Evolutionary conservation across 1,284 basidiomycete species (phyloP), one percentile per base, ranked within the genome.

Genomic region (Tilletia horrida): DNA sequence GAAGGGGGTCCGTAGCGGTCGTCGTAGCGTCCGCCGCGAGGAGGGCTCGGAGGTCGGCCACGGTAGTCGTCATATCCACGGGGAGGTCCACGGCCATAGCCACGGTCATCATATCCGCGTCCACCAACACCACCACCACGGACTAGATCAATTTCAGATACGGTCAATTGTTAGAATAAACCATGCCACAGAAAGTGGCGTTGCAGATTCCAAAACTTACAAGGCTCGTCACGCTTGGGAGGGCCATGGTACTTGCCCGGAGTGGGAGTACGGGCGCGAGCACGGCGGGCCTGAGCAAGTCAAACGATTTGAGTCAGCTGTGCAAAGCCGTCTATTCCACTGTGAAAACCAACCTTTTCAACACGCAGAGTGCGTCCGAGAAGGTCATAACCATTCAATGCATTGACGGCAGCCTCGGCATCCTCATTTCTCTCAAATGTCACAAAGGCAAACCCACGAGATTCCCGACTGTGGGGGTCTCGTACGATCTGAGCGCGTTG

Each of bases 401-500:
- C 89, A 42, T 89, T 87, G 74, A 97, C 89, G 63, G 91, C 92
- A 62, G 90, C 90, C 66, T 94, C 91, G 4, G 94, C 95, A 78
- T 96, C 93, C 74, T 92, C 91, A 50, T 79, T 82, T 44, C 87
- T 86, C 81, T 92, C 91, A 89, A 95, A 94, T 67, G 93, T 97
- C 79, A 98, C 95, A 83, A 98, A 98, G 55, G 92, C 95, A 77
- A 98, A 97, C 45, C 94, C 95, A 79, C 95, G 91, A 66, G 93
- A 93, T 80, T 97, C 94, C 77, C 92, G 90, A 70, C 90, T 90
- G 84, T 97, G 95, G 31, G 95, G 94, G 84, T 98, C 95, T 79
- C 90, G 90, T 92, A 97, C 97, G 83, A 97, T 89, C 69, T 92
- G 91, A 48, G 90, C 91, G 83, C 96, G 86, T 68, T 82, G 71